Base-by-base conservation (phyloP, 2,329 filamentous ascomycete genomes). In the Trichoderma asperellum region DNA sequence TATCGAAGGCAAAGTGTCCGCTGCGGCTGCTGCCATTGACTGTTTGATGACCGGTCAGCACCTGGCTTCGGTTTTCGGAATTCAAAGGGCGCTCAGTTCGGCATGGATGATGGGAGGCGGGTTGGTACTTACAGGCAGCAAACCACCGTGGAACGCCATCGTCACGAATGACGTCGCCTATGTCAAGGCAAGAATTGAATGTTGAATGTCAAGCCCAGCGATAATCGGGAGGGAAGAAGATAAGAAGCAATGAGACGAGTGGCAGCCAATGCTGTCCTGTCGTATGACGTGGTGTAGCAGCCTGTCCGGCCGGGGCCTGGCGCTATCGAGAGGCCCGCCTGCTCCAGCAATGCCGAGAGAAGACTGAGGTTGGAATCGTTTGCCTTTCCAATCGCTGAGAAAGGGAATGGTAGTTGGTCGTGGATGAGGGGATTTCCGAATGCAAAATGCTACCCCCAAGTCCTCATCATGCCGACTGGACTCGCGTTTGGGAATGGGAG, bases 1-100 rank as follows among this genome's bases (percentile, higher is more conserved):
- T 71, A 85, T 78, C 56, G 83, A 84, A 66, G 83, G 83, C 81
- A 82, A 82, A 65, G 84, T 73, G 47, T 83, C 83, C 61, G 82
- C 76, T 8, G 81, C 80, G 70, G 79, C 81, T 60, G 80, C 80
- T 71, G 80, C 81, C 74, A 84, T 78, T 58, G 69, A 52, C 66
- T 71, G 65, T 72, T 49, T 4, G 11, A 2, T 2, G 29, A 16
- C 4, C n/a, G 12, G 52, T 68, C 49, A 68, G 66, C 7, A 67
- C 6, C 29, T 37, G 37, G 53, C 32, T 27, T 47, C 52, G 21
- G 35, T 18, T 52, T 32, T 63, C 40, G 24, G 27, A 12, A 21
- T 64, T 62, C 53, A 47, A 47, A 57, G 47, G 55, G 55, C 32
- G n/a, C 47, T 49, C 47, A 57, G 18, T 34, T 43, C 53, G 27